Base-by-base conservation (phyloP, 257 asterid species). In the Solanum pimpinellifolium region DNA sequence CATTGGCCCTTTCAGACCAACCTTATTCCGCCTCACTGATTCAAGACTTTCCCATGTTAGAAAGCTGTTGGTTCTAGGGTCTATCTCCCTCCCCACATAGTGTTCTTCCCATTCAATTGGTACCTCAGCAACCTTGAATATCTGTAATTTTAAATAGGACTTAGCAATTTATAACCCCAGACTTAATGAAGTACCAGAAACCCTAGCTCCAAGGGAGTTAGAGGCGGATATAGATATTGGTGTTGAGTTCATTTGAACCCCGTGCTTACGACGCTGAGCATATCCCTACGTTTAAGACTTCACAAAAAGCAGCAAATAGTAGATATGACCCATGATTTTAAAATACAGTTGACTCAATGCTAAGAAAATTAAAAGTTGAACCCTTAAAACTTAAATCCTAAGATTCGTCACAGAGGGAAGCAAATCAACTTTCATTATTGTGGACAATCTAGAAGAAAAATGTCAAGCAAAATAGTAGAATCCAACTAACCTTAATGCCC, bases 61-160 rank as follows among this genome's bases (percentile, higher is more conserved):
- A 89, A 96, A 96, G 91, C 99, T 96, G 90, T 96, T 98, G 70
- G 99, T 96, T 91, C 98, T 92, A 70, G 99, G 98, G 92, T 96
- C 99, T 81, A 96, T 87, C 86, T 95, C 97, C 20, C 83, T 91
- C 89, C 99, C 98, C 59, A 96, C 99, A 88, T 85, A 96, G 89
- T 96, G 99, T 86, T 95, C 98, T 87, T 96, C 99, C 99, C 99
- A 95, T 88, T 96, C 98, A 91, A 96, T 96, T 42, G 99, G 98
- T 74, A 93, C 96, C n/a, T 87, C 96, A 73, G 99, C 98, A 66
- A 92, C 93, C 88, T 74, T 94, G 80, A 95, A 96, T 37, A 96
- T 89, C 99, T 96, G 92, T 44, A 86, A 5, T 62, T 69, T 60
- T 44, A 66, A 74, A 70, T 85, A 91, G 80, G 84, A 77, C 27